phyloP scores from a whole-genome alignment of 148 eudicot genomes.

The Rhododendron kiyosumense region DNA sequence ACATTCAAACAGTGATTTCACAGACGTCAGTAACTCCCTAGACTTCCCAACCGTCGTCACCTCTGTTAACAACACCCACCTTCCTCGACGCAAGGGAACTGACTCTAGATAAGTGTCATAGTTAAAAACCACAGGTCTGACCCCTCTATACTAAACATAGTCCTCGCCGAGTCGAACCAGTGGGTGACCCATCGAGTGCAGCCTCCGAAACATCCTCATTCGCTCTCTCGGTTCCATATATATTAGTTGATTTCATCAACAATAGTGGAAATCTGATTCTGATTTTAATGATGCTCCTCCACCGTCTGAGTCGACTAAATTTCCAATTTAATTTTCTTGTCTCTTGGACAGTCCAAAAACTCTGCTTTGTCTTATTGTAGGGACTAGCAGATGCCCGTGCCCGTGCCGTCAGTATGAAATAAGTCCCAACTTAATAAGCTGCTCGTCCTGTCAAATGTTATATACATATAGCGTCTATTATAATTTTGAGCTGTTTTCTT shows the following conservation, averaged over 20 bases:
- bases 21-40: neutral
- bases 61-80: neutral
- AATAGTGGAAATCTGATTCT: neutral
- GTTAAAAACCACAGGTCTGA: neutral
- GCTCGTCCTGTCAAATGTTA: neutral
- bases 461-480: neutral
- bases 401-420: no score
- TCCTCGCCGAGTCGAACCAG: conserved; percentile 20
- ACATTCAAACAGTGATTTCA: neutral
- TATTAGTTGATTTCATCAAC: neutral
- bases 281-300: neutral
- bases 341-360: neutral
- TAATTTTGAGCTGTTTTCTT: neutral
- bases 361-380: neutral
- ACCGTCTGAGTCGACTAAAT: neutral
- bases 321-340: neutral
- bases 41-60: no score
- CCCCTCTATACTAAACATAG: conserved; percentile 11
- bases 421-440: neutral
- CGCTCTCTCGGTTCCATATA: conserved; percentile 7
- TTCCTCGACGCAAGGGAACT: neutral
- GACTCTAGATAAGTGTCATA: neutral
- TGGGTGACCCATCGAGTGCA: conserved; percentile 45
- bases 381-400: neutral
- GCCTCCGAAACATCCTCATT: conserved; percentile 4